Percentiles rank a stretch among this genome's conserved stretches.
phyloP scores from a whole-genome alignment of 2,329 filamentous ascomycete genomes.

The Fusarium fracticaudum region DNA sequence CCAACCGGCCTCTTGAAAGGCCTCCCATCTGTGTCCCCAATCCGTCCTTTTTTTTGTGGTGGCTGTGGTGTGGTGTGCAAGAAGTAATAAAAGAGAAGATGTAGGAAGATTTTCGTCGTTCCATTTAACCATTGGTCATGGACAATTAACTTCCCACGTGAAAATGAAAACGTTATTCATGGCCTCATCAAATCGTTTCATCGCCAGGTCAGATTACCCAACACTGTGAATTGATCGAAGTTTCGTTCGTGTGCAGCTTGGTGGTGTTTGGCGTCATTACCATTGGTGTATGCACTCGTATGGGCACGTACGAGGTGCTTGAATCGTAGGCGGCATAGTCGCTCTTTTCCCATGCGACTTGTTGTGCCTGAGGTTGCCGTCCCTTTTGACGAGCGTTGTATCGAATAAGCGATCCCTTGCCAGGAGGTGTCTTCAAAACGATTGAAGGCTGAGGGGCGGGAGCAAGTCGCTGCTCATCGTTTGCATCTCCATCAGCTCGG shows the following conservation, averaged over 20 bases:
- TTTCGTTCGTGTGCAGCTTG: conserved; percentile 38
- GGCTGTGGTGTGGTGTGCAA: conserved; percentile 29
- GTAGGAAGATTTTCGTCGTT: conserved; percentile 24
- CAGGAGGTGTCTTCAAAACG: conserved; percentile 56
- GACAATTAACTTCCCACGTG: conserved; percentile 25
- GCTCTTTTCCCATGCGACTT: conserved; percentile 46
- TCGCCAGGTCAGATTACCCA: conserved; percentile 36
- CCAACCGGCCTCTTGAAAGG: conserved; percentile 13
- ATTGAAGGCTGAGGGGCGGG: conserved; percentile 54
- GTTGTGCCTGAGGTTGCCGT: conserved; percentile 43
- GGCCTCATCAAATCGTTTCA: conserved; percentile 43
- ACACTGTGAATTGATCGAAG: conserved; percentile 33
- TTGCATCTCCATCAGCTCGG: conserved; percentile 87
- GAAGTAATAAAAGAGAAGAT: conserved; percentile 19
- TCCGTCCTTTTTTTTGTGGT: conserved; percentile 32
- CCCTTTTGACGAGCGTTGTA: conserved; percentile 57
- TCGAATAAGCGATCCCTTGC: conserved; percentile 55
- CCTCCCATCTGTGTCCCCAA: conserved; percentile 15
- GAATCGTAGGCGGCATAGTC: conserved; percentile 50
- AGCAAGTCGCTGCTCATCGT: conserved; percentile 77
- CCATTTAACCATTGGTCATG: conserved; percentile 28
- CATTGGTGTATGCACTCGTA: conserved; percentile 42
- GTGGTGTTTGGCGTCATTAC: conserved; percentile 32
- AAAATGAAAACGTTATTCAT: conserved; percentile 41
- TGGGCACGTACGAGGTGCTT: conserved; percentile 48